A percentile compares a stretch with the other conserved stretches of the same genome.
These are phyloP conservation scores for Ceratocystis destructans DNA, from an alignment of 2,329 filamentous ascomycete genomes.

Conservation along the genomic window DNA sequence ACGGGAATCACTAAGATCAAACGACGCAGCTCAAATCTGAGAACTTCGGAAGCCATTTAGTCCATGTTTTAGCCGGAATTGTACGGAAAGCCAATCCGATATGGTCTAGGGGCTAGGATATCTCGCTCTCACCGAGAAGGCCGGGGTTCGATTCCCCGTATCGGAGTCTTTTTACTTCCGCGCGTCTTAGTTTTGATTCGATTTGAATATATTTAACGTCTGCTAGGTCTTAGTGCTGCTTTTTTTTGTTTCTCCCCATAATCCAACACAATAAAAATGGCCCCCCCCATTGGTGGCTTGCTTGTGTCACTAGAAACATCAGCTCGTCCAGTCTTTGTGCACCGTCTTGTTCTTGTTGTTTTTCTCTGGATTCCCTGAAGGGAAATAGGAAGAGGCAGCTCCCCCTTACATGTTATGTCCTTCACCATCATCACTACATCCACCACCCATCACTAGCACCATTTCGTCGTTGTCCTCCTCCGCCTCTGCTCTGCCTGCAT, in stretches of 20 bases:
- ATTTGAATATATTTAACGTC: too few relatives aligned
- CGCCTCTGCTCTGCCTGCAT: background rate
- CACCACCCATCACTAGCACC: background rate
- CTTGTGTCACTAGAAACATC: background rate
- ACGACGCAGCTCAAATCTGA: too few relatives aligned
- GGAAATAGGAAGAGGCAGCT: background rate
- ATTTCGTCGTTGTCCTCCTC: background rate
- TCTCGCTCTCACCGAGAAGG: slow-evolving; percentile 21
- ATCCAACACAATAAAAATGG: background rate
- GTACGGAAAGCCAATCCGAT: slow-evolving; percentile 8
- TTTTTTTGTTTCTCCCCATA: background rate
- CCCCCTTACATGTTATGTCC: background rate
- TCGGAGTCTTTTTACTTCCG: slow-evolving; percentile 10
- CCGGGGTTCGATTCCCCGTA: slow-evolving; percentile 22
- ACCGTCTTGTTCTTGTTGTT: background rate
- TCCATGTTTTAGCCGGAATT: too few relatives aligned
- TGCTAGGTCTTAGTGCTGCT: too few relatives aligned
- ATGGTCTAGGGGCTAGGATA: slow-evolving; percentile 20
- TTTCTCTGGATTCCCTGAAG: background rate
- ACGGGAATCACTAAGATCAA: too few relatives aligned
- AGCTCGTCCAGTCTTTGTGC: background rate
- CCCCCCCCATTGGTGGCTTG: background rate
- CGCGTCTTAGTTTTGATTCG: too few relatives aligned
- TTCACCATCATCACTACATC: background rate
- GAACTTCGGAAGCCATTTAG: too few relatives aligned